Evolutionary conservation across 768 basidiomycete genomes (phyloP), one percentile per base, ranked within the genome.

Genomic region (Lepiota brunneoincarnata): DNA sequence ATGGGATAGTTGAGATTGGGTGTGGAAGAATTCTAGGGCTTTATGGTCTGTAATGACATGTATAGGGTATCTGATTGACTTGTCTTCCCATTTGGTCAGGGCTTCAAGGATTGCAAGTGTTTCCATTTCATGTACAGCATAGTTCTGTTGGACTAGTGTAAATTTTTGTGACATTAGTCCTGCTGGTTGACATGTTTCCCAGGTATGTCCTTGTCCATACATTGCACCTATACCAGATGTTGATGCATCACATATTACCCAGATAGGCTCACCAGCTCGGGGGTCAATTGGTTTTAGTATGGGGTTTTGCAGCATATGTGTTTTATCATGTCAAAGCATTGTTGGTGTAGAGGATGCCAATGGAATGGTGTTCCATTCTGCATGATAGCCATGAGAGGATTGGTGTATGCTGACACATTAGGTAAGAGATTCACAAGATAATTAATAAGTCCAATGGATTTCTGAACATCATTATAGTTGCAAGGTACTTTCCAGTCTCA

Each of bases 401-500:
- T 57, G 0, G 67, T 71, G 37, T 65, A 75, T 1, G 63, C 49
- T 0, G 70, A 62, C 1, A 75, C 54, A 44, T 74, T 63, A 0
- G 72, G 71, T 49, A 76, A 59, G 55, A 71, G 73, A 6, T 65
- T 64, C 2, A 61, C 64, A 1, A 77, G 36, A 50, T 76, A 77
- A 21, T 75, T 62, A 0, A 75, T 66, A 0, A 77, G 62, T 15
- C 76, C 75, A 1, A 76, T 55, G 40, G 78, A 78, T 17, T 60
- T 26, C 40, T 73, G 71, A 1, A 78, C 60, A 6, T 75, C 71
- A 28, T 69, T 63, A 28, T 70, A 69, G 6, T 58, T 60, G 0
- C 63, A 38, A 0, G 72, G 75, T 12, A 57, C 63, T 24, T 60
- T 21, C 76, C 73, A 78, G 0, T 70, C 59, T 0, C 63, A 34